Evolutionary conservation across 1,139 yeast species (phyloP).

Genomic region (Blastobotrys serpentis): DNA sequence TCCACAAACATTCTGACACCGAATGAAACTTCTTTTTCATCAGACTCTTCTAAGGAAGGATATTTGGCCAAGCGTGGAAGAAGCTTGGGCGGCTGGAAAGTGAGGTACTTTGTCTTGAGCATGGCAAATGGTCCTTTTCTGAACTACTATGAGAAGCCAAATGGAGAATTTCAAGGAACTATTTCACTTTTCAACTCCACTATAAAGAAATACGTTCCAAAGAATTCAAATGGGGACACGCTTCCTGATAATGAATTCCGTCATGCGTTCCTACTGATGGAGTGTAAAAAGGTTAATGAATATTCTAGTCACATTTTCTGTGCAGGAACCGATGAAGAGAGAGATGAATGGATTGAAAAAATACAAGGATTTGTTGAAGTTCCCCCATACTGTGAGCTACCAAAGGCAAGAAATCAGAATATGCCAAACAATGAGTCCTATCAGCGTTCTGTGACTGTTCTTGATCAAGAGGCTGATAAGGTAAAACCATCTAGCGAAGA

Average conservation of each 20-base stretch:
- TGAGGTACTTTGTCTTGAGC: slow-evolving; percentile 63
- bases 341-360: slow-evolving; percentile 74
- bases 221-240: slow-evolving; percentile 47
- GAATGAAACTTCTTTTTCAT: slow-evolving; percentile 49
- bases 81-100: slow-evolving; percentile 68
- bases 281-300: slow-evolving; percentile 55
- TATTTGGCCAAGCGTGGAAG: slow-evolving; percentile 61
- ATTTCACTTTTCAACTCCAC: slow-evolving; percentile 46
- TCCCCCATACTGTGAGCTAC: slow-evolving; percentile 15
- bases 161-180: slow-evolving; percentile 57
- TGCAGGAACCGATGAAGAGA: slow-evolving; percentile 77
- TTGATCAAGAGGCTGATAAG: not conserved
- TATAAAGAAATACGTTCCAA: slow-evolving; percentile 1
- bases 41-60: slow-evolving; percentile 66
- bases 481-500: not conserved
- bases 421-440: slow-evolving; percentile 1
- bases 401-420: not conserved
- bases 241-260: slow-evolving; percentile 54
- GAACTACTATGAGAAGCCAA: slow-evolving; percentile 60
- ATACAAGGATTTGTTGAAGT: slow-evolving; percentile 47
- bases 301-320: slow-evolving; percentile 67
- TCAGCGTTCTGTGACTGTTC: slow-evolving; percentile 20
- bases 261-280: slow-evolving; percentile 74
- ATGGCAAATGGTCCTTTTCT: slow-evolving; percentile 54
- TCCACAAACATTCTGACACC: slow-evolving; percentile 54